These are phyloP conservation scores for Tilletia caries DNA, from an alignment of 1,284 basidiomycete genomes.

Conservation along the genomic window DNA sequence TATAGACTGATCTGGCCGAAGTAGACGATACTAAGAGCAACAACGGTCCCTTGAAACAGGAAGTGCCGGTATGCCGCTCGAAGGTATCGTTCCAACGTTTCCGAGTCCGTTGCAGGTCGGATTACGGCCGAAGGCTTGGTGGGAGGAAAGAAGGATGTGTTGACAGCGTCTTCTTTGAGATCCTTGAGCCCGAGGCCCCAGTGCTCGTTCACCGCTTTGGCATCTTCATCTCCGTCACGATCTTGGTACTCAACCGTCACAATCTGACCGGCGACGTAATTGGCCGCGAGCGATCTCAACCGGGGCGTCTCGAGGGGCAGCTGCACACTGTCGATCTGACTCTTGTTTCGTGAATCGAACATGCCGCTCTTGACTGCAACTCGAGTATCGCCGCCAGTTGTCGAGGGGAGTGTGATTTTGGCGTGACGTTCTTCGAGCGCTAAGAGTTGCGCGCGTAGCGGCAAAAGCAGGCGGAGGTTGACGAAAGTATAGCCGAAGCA, in stretches of 20 bases:
- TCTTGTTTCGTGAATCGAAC: not conserved
- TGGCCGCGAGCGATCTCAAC: not conserved
- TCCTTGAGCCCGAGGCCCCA: not conserved
- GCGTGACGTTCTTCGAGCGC: not conserved
- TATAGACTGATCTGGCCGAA: not conserved
- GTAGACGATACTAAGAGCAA: not conserved
- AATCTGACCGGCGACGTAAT: not conserved
- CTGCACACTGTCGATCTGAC: not conserved
- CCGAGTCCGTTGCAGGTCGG: not conserved
- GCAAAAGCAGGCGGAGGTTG: not conserved
- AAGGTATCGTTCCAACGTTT: not conserved
- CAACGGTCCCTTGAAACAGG: not conserved
- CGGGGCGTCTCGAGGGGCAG: conserved; percentile 5
- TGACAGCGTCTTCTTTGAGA: not conserved
- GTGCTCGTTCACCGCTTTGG: not conserved
- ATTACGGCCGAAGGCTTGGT: conserved; percentile 4
- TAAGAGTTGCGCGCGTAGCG: not conserved
- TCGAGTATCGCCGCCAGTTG: not conserved
- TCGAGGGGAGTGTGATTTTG: not conserved
- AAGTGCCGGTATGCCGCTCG: conserved; percentile 1
- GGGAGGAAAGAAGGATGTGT: conserved; percentile 11
- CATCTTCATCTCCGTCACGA: not conserved
- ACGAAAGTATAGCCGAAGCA: not conserved
- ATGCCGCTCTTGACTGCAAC: not conserved
- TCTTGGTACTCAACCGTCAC: not conserved